Conservation (phyloP, 1,284 basidiomycete genomes). For the Lentinula novae-zelandiae region DNA sequence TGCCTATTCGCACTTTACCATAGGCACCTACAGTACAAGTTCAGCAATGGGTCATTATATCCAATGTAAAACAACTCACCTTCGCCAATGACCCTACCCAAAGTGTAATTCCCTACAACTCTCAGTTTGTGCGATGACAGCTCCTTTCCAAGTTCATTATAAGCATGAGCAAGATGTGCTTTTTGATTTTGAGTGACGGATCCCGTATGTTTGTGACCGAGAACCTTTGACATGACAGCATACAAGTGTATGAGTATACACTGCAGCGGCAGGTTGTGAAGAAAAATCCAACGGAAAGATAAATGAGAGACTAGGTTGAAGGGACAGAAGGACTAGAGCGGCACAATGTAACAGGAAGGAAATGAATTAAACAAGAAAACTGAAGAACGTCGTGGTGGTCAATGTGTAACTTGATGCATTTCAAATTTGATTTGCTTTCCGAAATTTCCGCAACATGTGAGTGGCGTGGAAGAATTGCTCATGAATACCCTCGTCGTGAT, state of each 20-base stretch:
- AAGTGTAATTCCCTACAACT: conserved; percentile 93
- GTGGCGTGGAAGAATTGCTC: background rate
- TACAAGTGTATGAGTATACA: conserved; percentile 13
- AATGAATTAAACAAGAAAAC: conserved; percentile 9
- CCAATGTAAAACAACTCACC: conserved; percentile 42
- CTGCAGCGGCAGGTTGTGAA: conserved; percentile 7
- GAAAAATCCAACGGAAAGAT: conserved; percentile 8
- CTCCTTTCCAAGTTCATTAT: conserved; percentile 95
- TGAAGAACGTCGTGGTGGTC: conserved; percentile 6
- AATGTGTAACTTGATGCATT: background rate
- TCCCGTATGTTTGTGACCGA: conserved; percentile 54
- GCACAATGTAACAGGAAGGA: conserved; percentile 6
- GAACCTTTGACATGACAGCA: conserved; percentile 32
- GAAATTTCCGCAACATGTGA: background rate
- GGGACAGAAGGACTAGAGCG: conserved; percentile 3
- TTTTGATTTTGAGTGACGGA: conserved; percentile 76
- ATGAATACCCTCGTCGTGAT: too few species aligned
- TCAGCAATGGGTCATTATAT: background rate
- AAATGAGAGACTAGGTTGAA: conserved; percentile 17
- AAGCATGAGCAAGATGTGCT: conserved; percentile 89
- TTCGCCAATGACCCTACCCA: conserved; percentile 95
- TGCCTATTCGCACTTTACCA: conserved; percentile 91
- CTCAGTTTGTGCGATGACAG: conserved; percentile 85
- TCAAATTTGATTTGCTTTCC: background rate
- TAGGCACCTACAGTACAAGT: conserved; percentile 66